Conservation (phyloP, 257 asterid species). For the Lavandula angustifolia region DNA sequence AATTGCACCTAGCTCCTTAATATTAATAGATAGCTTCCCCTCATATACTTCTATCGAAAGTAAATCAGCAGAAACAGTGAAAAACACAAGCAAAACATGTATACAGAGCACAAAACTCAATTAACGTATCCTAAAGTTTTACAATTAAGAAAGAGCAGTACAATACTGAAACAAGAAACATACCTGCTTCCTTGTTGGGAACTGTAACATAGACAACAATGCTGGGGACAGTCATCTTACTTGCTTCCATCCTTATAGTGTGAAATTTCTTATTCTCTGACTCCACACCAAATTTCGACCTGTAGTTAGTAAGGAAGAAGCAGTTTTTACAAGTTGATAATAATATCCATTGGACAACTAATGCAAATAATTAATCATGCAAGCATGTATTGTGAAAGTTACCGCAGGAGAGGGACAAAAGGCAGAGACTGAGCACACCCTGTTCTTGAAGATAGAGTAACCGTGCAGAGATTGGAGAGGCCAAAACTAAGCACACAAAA, state of each 20-base stretch:
- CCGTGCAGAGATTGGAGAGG: constrained; percentile 57
- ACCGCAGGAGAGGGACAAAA: constrained; percentile 51
- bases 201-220: constrained; percentile 97
- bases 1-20: neutral
- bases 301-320: constrained; percentile 27
- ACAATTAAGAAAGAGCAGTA: neutral
- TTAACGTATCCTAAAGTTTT: neutral
- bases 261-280: constrained; percentile 42
- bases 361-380: neutral
- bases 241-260: constrained; percentile 71
- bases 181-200: constrained; percentile 90
- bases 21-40: constrained; percentile 3
- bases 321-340: constrained; percentile 26
- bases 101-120: constrained; percentile 3
- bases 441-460: constrained; percentile 44
- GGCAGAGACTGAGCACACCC: constrained; percentile 59
- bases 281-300: constrained; percentile 45
- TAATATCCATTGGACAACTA: constrained; percentile 8
- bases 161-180: constrained; percentile 20
- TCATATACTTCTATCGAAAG: neutral
- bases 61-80: constrained; percentile 1
- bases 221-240: constrained; percentile 65
- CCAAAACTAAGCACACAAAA: constrained; percentile 82
- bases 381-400: constrained; percentile 29
- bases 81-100: constrained; percentile 14